Conservation (phyloP, 2,329 filamentous ascomycete species). For the Hymenoscyphus linearis region DNA sequence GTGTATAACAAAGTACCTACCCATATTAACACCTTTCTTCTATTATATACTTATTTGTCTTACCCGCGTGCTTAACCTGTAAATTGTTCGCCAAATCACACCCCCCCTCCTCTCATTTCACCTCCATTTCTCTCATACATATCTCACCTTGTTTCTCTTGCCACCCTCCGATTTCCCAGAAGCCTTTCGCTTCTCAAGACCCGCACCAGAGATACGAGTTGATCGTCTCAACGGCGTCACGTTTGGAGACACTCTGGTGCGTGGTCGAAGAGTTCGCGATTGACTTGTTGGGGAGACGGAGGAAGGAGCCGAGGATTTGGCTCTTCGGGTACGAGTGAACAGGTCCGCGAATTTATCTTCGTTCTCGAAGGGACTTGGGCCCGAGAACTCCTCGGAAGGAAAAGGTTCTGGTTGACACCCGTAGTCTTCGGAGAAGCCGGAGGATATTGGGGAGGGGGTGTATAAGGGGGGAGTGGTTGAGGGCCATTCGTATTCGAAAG, state of each 20-base stretch:
- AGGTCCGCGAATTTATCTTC: background rate
- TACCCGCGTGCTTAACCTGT: too few species aligned
- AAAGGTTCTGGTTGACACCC: background rate
- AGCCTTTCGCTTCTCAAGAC: background rate
- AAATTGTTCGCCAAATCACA: too few species aligned
- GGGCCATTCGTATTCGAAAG: too few species aligned
- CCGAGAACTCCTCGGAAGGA: too few species aligned
- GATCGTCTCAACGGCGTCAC: background rate
- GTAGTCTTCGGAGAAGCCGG: background rate
- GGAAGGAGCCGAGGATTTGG: background rate
- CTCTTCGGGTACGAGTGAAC: background rate
- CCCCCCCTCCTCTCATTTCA: background rate
- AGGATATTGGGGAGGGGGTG: background rate
- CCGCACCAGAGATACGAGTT: background rate
- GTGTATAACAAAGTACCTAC: too few species aligned
- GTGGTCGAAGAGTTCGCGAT: background rate
- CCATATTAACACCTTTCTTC: too few species aligned
- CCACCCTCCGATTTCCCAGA: background rate
- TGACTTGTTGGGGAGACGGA: background rate
- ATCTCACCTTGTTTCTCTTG: too few species aligned
- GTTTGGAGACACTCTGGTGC: background rate
- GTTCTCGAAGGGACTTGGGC: background rate
- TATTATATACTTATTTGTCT: too few species aligned
- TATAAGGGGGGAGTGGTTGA: background rate
- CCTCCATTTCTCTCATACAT: too few species aligned